These are phyloP conservation scores for Penicillium sp. DNA, from an alignment of 2,329 filamentous ascomycete species.

Conservation along the genomic window DNA sequence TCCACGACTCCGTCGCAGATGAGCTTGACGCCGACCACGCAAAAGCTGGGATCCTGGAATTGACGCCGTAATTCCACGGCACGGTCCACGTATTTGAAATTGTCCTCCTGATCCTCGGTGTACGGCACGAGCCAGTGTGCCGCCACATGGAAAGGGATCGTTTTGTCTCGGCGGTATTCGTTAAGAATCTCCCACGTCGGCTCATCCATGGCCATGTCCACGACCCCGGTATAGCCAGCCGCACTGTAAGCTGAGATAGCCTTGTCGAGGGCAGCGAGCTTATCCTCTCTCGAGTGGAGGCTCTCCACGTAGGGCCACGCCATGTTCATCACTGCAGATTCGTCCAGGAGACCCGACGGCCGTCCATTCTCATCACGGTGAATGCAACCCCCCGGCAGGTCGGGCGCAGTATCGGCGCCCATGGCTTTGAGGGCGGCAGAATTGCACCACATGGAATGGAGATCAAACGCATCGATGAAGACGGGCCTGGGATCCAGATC, in stretches of 20 bases:
- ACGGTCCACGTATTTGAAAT: slow-evolving; percentile 40
- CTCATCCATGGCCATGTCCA: slow-evolving; percentile 51
- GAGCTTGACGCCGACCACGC: slow-evolving; percentile 45
- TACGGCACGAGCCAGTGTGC: slow-evolving; percentile 47
- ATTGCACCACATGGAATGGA: slow-evolving; percentile 50
- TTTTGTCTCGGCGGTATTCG: slow-evolving; percentile 31
- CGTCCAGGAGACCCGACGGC: slow-evolving; percentile 42
- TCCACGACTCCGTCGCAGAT: slow-evolving; percentile 49
- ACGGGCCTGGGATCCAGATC: slow-evolving; percentile 46
- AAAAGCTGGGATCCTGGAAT: slow-evolving; percentile 40
- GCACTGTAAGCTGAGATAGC: slow-evolving; percentile 41
- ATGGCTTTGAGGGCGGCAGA: slow-evolving; percentile 44
- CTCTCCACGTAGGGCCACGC: slow-evolving; percentile 45
- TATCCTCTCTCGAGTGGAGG: slow-evolving; percentile 40
- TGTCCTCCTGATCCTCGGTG: slow-evolving; percentile 32
- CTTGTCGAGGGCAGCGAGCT: slow-evolving; percentile 35
- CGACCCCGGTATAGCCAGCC: slow-evolving; percentile 44
- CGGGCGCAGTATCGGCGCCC: slow-evolving; percentile 35
- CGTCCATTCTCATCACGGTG: slow-evolving; percentile 41
- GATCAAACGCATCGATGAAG: slow-evolving; percentile 45
- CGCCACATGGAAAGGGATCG: slow-evolving; percentile 41
- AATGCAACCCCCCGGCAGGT: slow-evolving; percentile 44
- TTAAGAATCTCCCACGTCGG: slow-evolving; percentile 43
- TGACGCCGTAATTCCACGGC: slow-evolving; percentile 39
- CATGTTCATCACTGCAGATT: slow-evolving; percentile 41